A percentile compares a stretch with the other conserved stretches of the same genome.
Evolutionary conservation across 179 eudicot species (phyloP).

Genomic region (Beta corolliflora): DNA sequence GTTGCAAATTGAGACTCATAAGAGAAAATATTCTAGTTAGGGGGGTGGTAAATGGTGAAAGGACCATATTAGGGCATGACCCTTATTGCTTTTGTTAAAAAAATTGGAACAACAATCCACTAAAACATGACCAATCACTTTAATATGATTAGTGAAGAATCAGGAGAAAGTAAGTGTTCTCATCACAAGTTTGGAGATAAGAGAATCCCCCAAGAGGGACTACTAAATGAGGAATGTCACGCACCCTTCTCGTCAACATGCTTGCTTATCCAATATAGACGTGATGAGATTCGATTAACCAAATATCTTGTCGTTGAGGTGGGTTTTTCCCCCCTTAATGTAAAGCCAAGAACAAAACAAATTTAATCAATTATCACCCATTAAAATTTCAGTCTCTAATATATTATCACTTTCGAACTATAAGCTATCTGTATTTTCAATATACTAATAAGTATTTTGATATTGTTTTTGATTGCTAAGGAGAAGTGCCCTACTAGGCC

Average conservation of each 20-base stretch:
- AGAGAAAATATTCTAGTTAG: no score
- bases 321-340: background rate
- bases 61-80: background rate
- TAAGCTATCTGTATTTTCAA: no score
- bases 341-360: no score
- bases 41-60: no score
- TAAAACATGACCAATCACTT: constrained; percentile 10
- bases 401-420: no score
- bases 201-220: background rate
- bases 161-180: constrained; percentile 10
- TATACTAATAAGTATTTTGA: no score
- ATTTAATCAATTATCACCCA: background rate
- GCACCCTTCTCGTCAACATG: background rate
- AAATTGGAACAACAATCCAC: background rate
- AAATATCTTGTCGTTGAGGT: background rate
- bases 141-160: constrained; percentile 1
- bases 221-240: background rate
- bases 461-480: no score
- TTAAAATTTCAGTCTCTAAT: no score
- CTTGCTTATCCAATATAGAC: background rate
- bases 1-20: no score
- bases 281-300: background rate
- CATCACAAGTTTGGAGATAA: constrained; percentile 5
- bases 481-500: no score
- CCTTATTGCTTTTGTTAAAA: background rate